Base-by-base conservation (phyloP, 1,284 basidiomycete genomes). In the Ceratobasidium sp. region DNA sequence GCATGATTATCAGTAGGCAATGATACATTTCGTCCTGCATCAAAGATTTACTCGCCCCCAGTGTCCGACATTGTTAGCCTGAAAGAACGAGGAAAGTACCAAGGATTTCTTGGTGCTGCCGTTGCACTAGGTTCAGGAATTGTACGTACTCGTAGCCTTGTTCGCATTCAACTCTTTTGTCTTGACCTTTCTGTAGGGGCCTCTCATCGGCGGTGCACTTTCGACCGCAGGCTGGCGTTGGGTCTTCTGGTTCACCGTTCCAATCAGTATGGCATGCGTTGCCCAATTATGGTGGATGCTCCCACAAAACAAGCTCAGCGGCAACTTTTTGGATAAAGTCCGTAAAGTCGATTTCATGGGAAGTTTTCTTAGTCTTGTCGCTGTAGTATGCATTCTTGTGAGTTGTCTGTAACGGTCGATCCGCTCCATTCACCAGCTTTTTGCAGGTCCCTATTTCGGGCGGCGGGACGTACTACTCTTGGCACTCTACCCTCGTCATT, bases 61-160 rank as follows among this genome's bases (percentile, higher is more conserved):
- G 74, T 68, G 65, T 77, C 92, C 50, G 95, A 96, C 82, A 94
- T 96, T 33, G 92, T 94, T 1, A 89, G 92, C 2, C 84, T 95
- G 48, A 87, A 91, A 23, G 93, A 92, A 70, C 92, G 94, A 81
- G 93, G 92, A 9, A 93, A 92, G 81, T 95, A 91, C 79, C 89
- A 89, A 13, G 93, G 93, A 4, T 84, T 90, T 1, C 87, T 95
- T 62, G 94, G 94, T 67, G 90, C 92, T 0, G 74, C 74, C 56
- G 65, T 77, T 7, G 74, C 74, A 15, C 40, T 77, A 44, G 74
- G 74, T 56, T 77, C 74, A 2, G 74, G 74, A 65, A 77, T 77
- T 26, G 74, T 77, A 46, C 40, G 2, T 2, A n/a, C 17, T 38
- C 57, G 1, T 66, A 23, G 17, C 10, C 5, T 12, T n/a, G 13